Base-by-base conservation (phyloP, 305 asterid genomes). In the Rubia tinctorum region DNA sequence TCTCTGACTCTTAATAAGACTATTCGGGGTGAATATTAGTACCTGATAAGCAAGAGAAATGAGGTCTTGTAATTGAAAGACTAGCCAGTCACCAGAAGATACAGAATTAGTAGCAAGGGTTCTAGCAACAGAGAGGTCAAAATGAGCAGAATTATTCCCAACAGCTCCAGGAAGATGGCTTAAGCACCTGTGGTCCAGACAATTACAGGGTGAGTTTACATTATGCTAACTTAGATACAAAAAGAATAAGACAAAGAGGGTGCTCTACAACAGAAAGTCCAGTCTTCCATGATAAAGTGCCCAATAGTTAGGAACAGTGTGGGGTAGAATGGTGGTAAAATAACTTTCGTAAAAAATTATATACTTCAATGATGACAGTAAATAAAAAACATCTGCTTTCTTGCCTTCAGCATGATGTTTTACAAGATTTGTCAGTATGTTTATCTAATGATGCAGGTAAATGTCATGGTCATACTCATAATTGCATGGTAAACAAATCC, bases 1-100 rank as follows among this genome's bases (percentile, higher is more conserved):
- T 51, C 74, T 20, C 55, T 76, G 73, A 56, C 74, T 43, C 60
- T 77, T 63, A 76, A 66, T 63, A 62, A 42, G 56, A 80, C 72
- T 71, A 76, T 44, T 45, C 42, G 10, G 64, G 47, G 76, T 82
- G 68, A 73, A 63, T 72, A 61, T 82, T 75, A 66, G 80, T 84
- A 95, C 99, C 99, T 95, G 98, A 84, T 95, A 95, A 76, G 98
- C 99, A 84, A 95, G 97, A 76, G 96, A 93, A 79, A 95, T 84
- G 79, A 92, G 95, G 81, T 95, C 98, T 85, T 91, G 98, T 82
- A 95, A 80, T 78, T 95, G 91, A 83, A 92, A 88, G 77, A 95
- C 95, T 80, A 92, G 90, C 96, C 96, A 89, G 84, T 95, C 96
- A 69, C 89, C 90, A 77, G 84, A 85, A 61, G 79, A 73, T 20